A percentile compares a stretch with the other conserved stretches of the same genome.
Conservation (phyloP, 139 green algal genomes). For the Haematococcus sp. region DNA sequence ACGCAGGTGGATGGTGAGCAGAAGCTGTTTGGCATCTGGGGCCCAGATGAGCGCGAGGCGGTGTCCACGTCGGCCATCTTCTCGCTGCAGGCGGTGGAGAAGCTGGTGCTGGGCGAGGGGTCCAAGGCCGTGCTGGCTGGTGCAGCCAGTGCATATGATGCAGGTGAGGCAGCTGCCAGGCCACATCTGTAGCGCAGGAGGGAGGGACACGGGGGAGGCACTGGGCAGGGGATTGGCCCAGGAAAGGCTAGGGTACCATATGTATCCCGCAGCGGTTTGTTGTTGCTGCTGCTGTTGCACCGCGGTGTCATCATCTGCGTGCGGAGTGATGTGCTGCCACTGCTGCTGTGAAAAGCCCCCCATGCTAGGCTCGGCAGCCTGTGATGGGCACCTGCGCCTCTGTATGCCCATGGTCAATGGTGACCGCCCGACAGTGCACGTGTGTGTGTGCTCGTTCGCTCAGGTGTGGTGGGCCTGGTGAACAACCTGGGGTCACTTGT, state of each 20-base stretch:
- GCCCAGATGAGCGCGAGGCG: constrained; percentile 20
- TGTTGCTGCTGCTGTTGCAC: no score
- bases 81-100: constrained; percentile 58
- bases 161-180: neutral
- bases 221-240: no score
- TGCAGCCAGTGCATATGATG: constrained; percentile 30
- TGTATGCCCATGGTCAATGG: no score
- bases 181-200: neutral
- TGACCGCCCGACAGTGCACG: no score
- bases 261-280: no score
- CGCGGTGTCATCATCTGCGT: no score
- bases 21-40: constrained; percentile 13
- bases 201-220: neutral
- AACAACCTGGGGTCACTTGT: constrained; percentile 80
- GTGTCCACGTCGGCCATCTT: constrained; percentile 32
- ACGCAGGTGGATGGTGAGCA: neutral
- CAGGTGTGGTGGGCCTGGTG: constrained; percentile 85
- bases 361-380: no score
- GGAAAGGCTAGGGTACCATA: no score
- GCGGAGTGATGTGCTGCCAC: no score
- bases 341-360: no score
- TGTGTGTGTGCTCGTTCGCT: no score
- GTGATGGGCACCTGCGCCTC: no score
- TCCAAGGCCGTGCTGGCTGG: constrained; percentile 66
- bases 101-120: constrained; percentile 84